Base-by-base conservation (phyloP, 768 basidiomycete genomes). In the Leccinum olivaceopallidum region DNA sequence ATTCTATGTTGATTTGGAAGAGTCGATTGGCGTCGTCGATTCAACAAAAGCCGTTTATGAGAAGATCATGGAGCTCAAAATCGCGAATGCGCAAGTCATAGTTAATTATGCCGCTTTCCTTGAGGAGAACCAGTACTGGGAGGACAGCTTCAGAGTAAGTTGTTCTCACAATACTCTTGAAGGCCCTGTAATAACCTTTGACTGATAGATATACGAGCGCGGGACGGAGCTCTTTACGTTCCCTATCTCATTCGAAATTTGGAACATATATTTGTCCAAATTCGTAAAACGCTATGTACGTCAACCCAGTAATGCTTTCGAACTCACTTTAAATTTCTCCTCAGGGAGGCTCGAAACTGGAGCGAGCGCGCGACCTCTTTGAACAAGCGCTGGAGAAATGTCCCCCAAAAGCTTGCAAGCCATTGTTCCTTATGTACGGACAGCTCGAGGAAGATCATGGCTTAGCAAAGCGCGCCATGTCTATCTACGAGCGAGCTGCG, bases 211-310 rank as follows among this genome's bases (percentile, higher is more conserved):
- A 26, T 99, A 98, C 72, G 97, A 98, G 73, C 88, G 95, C 26
- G 97, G 97, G 52, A 94, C 96, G 10, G 96, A 98, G 64, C 78
- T 98, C 32, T 98, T 98, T 80, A 96, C 95, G 9, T 98, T 93
- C 81, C 97, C 97, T 0, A 87, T 98, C 62, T 95, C 94, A 4
- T 98, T 98, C 74, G 97, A 99, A 76, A 88, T 99, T 64, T 98
- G 97, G 96, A 98, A 99, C 73, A 97, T 97, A 56, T 99, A 98
- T 74, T 78, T 99, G 20, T 89, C 93, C 49, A 98, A 98, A 76
- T 99, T 99, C 73, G 85, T 95, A 60, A 95, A 94, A 75, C 91
- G 97, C 76, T 98, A 95, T 76, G 94, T 95, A 67, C 71, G 90
- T 82, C 6, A 50, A 50, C 22, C 60, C 49, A 44, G 42, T 63